Conservation (phyloP, 805 yeast species). For the Starmera caribaea region DNA sequence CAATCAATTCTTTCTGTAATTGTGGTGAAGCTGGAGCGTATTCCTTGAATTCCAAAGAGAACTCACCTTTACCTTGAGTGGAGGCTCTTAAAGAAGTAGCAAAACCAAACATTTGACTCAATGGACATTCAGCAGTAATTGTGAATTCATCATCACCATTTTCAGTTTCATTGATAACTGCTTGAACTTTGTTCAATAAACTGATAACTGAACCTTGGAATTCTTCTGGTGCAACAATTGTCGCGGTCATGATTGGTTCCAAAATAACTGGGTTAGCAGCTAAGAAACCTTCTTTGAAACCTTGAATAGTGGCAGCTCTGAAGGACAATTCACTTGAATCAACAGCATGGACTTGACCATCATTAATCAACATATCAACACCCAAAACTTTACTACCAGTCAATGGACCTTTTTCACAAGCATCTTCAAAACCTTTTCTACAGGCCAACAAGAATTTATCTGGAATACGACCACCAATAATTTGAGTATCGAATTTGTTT, state of each 20-base stretch:
- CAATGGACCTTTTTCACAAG: conserved; percentile 92
- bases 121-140: conserved; percentile 89
- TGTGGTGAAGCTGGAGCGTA: conserved; percentile 88
- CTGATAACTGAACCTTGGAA: conserved; percentile 94
- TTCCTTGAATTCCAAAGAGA: conserved; percentile 87
- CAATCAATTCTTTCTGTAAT: conserved; percentile 82
- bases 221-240: conserved; percentile 90
- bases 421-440: conserved; percentile 91
- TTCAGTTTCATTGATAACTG: conserved; percentile 89
- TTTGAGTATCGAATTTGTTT: conserved; percentile 73
- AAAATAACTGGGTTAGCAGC: conserved; percentile 77
- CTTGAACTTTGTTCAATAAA: conserved; percentile 82
- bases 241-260: conserved; percentile 94
- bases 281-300: conserved; percentile 86
- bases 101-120: conserved; percentile 92
- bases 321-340: conserved; percentile 95
- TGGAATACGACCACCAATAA: conserved; percentile 95
- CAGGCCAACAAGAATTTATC: conserved; percentile 93
- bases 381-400: conserved; percentile 93
- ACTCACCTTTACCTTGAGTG: conserved; percentile 99
- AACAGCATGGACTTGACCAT: conserved; percentile 95
- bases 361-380: conserved; percentile 85
- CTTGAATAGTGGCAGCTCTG: conserved; percentile 84
- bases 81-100: conserved; percentile 92
- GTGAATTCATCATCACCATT: conserved; percentile 93